Conservation (phyloP, 2,329 filamentous ascomycete species). For the Paraphaeosphaeria sporulosa region DNA sequence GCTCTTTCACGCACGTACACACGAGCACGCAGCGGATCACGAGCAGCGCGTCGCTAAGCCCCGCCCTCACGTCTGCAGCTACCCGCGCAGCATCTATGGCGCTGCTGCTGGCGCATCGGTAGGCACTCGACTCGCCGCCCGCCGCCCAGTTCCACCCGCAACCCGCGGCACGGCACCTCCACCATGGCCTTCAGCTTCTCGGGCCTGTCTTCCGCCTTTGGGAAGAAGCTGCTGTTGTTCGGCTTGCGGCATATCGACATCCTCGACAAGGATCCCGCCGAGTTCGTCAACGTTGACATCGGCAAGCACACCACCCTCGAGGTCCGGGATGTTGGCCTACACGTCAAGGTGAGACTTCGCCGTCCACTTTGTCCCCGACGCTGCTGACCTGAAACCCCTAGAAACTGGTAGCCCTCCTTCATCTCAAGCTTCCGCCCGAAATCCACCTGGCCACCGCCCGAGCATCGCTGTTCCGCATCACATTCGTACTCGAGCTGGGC, state of each 20-base stretch:
- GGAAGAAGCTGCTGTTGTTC: constrained; percentile 88
- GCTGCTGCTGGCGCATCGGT: constrained; percentile 31
- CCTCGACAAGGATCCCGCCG: constrained; percentile 84
- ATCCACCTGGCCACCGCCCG: constrained; percentile 77
- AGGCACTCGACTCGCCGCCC: constrained; percentile 36
- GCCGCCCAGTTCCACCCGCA: constrained; percentile 7
- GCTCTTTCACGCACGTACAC: background rate
- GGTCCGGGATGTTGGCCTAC: constrained; percentile 84
- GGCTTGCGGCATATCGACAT: constrained; percentile 83
- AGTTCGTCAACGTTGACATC: constrained; percentile 84
- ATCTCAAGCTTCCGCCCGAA: constrained; percentile 69
- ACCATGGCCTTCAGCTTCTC: constrained; percentile 67
- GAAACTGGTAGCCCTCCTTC: constrained; percentile 80
- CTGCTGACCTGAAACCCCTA: constrained; percentile 50
- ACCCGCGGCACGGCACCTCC: constrained; percentile 15
- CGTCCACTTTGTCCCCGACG: background rate
- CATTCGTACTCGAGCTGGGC: constrained; percentile 87
- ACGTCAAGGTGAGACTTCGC: constrained; percentile 69
- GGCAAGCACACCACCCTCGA: constrained; percentile 85
- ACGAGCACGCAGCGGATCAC: background rate
- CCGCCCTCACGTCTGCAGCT: background rate
- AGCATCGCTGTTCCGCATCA: constrained; percentile 78
- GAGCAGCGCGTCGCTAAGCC: background rate
- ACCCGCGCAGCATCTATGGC: constrained; percentile 34
- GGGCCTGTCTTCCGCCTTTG: constrained; percentile 77